Evolutionary conservation across 805 yeast species (phyloP).

Genomic region (Saturnispora quitensis): DNA sequence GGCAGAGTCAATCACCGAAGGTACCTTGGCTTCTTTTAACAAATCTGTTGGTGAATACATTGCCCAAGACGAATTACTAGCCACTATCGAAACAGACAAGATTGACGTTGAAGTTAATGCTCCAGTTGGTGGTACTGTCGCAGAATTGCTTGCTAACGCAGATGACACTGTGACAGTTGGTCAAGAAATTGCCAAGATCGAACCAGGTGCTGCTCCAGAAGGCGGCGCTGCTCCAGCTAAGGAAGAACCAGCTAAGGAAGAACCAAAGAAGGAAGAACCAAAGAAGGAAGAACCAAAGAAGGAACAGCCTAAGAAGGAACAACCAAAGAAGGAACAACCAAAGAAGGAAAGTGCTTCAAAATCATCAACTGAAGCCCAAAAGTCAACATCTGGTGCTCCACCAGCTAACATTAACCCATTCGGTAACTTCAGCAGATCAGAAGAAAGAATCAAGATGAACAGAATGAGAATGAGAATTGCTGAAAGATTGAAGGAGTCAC

Average conservation of each 20-base stretch:
- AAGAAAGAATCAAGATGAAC: constrained; percentile 94
- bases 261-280: constrained; percentile 16
- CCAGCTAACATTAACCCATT: constrained; percentile 25
- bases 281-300: constrained; percentile 19
- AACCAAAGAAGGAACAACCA: constrained; percentile 1
- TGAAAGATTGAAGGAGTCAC: constrained; percentile 97
- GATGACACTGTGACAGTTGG: constrained; percentile 96
- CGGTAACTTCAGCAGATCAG: constrained; percentile 65
- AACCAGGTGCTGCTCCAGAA: constrained; percentile 65
- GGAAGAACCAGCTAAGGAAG: constrained; percentile 23
- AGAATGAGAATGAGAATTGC: constrained; percentile 99
- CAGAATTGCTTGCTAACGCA: constrained; percentile 69
- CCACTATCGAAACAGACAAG: constrained; percentile 97
- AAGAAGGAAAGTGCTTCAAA: constrained; percentile 14
- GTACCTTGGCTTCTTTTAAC: constrained; percentile 64
- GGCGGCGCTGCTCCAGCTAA: constrained; percentile 39
- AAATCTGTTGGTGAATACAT: constrained; percentile 85
- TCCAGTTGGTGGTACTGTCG: constrained; percentile 83
- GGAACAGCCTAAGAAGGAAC: constrained; percentile 13
- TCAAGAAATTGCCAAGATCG: constrained; percentile 81
- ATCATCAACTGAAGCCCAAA: constrained; percentile 9
- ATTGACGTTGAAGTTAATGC: constrained; percentile 96
- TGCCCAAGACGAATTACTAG: constrained; percentile 78
- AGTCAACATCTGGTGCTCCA: constrained; percentile 22
- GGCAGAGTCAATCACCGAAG: constrained; percentile 98